Percentiles rank a stretch among this genome's conserved stretches.
Conservation (phyloP, 139 green algal species). For the Chlamydomonas eustigma region DNA sequence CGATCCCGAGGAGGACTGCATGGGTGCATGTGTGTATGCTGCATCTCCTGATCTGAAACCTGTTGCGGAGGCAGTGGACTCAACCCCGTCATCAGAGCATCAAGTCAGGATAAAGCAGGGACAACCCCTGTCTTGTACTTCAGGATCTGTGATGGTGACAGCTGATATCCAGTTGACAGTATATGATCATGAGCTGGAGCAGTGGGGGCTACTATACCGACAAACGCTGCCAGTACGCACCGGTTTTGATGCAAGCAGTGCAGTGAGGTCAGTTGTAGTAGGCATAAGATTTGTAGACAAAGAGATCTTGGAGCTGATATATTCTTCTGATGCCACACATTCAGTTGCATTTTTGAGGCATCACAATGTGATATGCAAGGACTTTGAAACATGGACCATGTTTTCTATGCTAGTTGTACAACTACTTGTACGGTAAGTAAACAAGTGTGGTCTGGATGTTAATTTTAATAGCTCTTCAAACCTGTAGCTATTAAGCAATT, state of each 20-base stretch:
- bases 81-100: too few species aligned
- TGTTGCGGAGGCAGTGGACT: neutral
- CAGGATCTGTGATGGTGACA: neutral
- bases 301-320: neutral
- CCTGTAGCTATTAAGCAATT: neutral
- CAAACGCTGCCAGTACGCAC: neutral
- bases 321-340: neutral
- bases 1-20: neutral
- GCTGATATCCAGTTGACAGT: neutral
- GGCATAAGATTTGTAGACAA: neutral
- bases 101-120: too few species aligned
- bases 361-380: too few species aligned
- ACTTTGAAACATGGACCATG: neutral
- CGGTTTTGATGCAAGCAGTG: neutral
- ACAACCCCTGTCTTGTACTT: neutral
- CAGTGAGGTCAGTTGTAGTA: neutral
- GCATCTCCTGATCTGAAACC: neutral
- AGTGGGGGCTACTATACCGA: slow-evolving; percentile 12
- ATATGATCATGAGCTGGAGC: slow-evolving; percentile 2
- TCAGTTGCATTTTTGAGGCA: too few species aligned
- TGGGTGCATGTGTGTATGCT: slow-evolving; percentile 5
- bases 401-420: neutral
- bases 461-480: neutral
- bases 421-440: neutral
- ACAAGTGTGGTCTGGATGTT: neutral